Conservation (phyloP, 306 rosid species). For the Cucurbita ficifolia region DNA sequence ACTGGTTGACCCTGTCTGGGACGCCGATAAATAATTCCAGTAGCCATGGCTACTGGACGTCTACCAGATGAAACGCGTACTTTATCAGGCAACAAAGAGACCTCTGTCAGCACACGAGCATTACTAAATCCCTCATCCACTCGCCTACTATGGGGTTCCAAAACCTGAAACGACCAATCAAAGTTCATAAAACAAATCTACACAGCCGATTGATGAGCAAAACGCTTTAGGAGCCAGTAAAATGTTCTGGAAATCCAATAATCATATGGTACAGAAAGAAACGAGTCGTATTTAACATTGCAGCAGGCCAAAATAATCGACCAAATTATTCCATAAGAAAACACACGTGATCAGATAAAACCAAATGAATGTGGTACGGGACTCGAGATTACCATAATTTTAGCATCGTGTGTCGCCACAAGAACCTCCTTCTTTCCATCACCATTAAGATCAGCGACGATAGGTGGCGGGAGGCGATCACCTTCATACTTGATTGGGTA, state of each 20-base stretch:
- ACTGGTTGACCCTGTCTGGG: slow-evolving; percentile 46
- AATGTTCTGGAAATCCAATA: neutral
- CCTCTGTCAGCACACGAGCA: slow-evolving; percentile 63
- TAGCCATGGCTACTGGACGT: slow-evolving; percentile 89
- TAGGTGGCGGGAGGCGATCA: slow-evolving; percentile 88
- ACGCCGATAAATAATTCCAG: slow-evolving; percentile 61
- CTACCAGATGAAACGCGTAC: slow-evolving; percentile 75
- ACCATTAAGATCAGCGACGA: slow-evolving; percentile 87
- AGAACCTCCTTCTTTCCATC: slow-evolving; percentile 92
- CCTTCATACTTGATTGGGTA: slow-evolving; percentile 87
- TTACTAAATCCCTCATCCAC: slow-evolving; percentile 86
- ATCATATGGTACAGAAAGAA: neutral
- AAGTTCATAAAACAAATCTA: neutral
- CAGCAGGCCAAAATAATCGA: neutral
- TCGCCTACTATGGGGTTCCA: slow-evolving; percentile 84
- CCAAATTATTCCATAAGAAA: neutral
- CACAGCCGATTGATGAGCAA: neutral
- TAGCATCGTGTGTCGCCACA: slow-evolving; percentile 87
- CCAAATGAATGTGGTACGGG: neutral
- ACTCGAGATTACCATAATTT: slow-evolving; percentile 53
- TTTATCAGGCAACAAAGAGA: slow-evolving; percentile 84
- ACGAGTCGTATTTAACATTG: neutral
- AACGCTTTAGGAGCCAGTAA: neutral
- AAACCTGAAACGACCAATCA: slow-evolving; percentile 30
- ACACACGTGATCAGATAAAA: neutral